Percentiles rank a stretch among this genome's conserved stretches.
phyloP scores from a whole-genome alignment of 1,284 basidiomycete genomes.

The Anthracocystis walkeri region DNA sequence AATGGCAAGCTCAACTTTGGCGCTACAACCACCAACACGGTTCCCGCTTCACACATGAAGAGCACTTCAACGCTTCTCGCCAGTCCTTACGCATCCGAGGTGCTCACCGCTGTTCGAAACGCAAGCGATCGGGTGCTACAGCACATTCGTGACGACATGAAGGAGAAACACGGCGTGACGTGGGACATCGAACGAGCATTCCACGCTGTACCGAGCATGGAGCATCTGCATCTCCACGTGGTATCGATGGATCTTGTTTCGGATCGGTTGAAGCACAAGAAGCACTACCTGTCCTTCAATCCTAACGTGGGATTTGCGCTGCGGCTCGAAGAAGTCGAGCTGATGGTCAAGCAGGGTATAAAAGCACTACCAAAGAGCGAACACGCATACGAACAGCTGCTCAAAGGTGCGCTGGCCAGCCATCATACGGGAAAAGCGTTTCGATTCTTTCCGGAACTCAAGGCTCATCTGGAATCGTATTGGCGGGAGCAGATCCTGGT shows the following conservation, averaged over 20 bases:
- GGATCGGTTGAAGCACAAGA: slow-evolving; percentile 84
- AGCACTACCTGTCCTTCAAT: slow-evolving; percentile 89
- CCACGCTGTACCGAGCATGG: slow-evolving; percentile 79
- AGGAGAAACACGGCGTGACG: slow-evolving; percentile 68
- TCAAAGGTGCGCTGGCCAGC: slow-evolving; percentile 34
- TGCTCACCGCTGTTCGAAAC: slow-evolving; percentile 43
- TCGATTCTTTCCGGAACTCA: slow-evolving; percentile 33
- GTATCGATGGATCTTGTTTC: slow-evolving; percentile 85
- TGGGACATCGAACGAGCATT: slow-evolving; percentile 76
- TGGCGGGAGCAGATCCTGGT: slow-evolving; percentile 20
- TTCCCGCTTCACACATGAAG: slow-evolving; percentile 51
- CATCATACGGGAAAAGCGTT: slow-evolving; percentile 28
- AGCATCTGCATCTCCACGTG: slow-evolving; percentile 69
- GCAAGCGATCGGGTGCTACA: slow-evolving; percentile 53
- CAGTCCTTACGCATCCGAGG: slow-evolving; percentile 49
- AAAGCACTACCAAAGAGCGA: slow-evolving; percentile 23
- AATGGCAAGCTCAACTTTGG: slow-evolving; percentile 55
- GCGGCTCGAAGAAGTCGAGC: slow-evolving; percentile 74
- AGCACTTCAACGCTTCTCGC: slow-evolving; percentile 50
- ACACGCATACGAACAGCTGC: slow-evolving; percentile 35
- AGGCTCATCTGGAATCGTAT: slow-evolving; percentile 34
- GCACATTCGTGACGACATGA: slow-evolving; percentile 85
- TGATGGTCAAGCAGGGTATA: slow-evolving; percentile 9
- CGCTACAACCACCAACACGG: slow-evolving; percentile 21
- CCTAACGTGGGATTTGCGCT: slow-evolving; percentile 89